Percentiles rank a stretch among this genome's conserved stretches.
Evolutionary conservation across 768 basidiomycete species (phyloP).

Genomic region (Russula abietina): DNA sequence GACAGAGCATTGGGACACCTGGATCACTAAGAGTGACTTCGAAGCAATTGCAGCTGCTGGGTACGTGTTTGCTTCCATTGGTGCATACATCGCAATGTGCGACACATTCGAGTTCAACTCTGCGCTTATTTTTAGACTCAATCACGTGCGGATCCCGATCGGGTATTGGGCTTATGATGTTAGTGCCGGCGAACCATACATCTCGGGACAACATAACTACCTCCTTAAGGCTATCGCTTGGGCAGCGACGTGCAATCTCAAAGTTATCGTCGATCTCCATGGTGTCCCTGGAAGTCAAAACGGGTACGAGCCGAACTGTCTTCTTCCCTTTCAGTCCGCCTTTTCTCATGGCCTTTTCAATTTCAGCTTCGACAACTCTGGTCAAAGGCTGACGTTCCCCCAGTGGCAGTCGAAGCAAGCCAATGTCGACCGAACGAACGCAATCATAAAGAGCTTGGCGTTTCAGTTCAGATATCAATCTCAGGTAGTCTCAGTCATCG

Average conservation of each 20-base stretch:
- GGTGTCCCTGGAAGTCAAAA: conserved; percentile 82
- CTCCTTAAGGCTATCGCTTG: conserved; percentile 60
- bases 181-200: conserved; percentile 67
- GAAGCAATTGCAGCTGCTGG: conserved; percentile 66
- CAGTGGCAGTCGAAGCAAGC: conserved; percentile 61
- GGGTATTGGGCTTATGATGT: conserved; percentile 91
- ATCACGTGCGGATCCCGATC: conserved; percentile 79
- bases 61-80: conserved; percentile 34
- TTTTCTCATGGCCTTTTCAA: background rate
- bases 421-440: conserved; percentile 62
- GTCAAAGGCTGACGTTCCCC: conserved; percentile 55
- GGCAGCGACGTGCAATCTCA: conserved; percentile 65
- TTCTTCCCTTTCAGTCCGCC: background rate
- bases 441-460: conserved; percentile 57
- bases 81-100: too few species aligned
- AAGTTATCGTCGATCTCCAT: conserved; percentile 69
- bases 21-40: conserved; percentile 82
- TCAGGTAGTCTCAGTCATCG: conserved; percentile 58
- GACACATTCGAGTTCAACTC: background rate
- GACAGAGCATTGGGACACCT: conserved; percentile 70
- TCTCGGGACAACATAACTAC: conserved; percentile 70
- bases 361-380: conserved; percentile 74
- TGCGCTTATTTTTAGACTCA: conserved; percentile 45
- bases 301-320: conserved; percentile 40
- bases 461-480: conserved; percentile 50